Evolutionary conservation across 2,329 filamentous ascomycete genomes (phyloP).

Genomic region (Calonectria hawksworthii): DNA sequence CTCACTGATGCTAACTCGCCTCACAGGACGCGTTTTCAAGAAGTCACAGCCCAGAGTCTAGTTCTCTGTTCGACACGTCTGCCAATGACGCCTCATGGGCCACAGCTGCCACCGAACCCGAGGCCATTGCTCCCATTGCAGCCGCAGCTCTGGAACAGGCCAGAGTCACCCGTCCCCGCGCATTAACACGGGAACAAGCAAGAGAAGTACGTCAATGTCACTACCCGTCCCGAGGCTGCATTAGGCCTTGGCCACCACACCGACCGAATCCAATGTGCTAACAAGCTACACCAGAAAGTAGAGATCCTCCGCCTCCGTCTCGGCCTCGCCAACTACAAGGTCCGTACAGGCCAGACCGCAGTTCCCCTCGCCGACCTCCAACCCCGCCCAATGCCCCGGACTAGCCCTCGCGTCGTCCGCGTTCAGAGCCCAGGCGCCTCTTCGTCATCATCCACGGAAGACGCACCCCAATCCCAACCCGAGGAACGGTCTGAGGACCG

Average conservation of each 20-base stretch:
- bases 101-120: constrained; percentile 65
- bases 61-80: constrained; percentile 66
- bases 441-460: constrained; percentile 11
- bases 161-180: constrained; percentile 32
- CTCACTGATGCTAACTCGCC: constrained; percentile 24
- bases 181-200: constrained; percentile 66
- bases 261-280: not conserved
- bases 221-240: not conserved
- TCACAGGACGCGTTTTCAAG: constrained; percentile 46
- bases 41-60: constrained; percentile 57
- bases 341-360: constrained; percentile 78
- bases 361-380: constrained; percentile 75
- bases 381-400: constrained; percentile 47
- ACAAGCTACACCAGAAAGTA: constrained; percentile 64
- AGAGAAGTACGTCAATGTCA: constrained; percentile 59
- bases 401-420: constrained; percentile 37
- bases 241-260: not conserved
- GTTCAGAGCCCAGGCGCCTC: constrained; percentile 40
- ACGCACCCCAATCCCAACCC: constrained; percentile 29
- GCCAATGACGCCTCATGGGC: constrained; percentile 62
- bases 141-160: constrained; percentile 27
- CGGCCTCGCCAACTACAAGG: constrained; percentile 80
- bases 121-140: constrained; percentile 41
- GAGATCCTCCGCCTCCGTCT: constrained; percentile 78
- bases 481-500: constrained; percentile 28